These are phyloP conservation scores for Colletotrichum liriopes DNA, from an alignment of 2,329 filamentous ascomycete genomes.

Conservation along the genomic window DNA sequence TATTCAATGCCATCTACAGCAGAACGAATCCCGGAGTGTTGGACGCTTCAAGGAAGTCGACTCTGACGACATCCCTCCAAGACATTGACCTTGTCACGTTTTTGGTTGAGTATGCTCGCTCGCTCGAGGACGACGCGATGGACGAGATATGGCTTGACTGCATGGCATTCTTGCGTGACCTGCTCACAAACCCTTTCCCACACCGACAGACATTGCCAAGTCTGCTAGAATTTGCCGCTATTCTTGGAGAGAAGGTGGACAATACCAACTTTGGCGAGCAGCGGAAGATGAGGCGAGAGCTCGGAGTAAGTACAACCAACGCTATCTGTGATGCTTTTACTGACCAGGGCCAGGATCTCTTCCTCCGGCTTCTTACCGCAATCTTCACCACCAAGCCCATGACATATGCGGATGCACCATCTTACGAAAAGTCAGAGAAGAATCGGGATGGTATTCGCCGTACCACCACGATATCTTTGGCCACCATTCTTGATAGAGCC, in stretches of 20 bases:
- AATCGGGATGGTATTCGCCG: constrained; percentile 55
- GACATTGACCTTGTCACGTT: constrained; percentile 91
- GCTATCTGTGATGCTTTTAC: constrained; percentile 25
- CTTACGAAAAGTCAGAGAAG: constrained; percentile 59
- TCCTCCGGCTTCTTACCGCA: constrained; percentile 89
- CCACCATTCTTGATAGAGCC: constrained; percentile 64
- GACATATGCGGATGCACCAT: constrained; percentile 72
- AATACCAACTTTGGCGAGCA: constrained; percentile 98
- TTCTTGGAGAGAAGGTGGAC: constrained; percentile 94
- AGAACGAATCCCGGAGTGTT: constrained; percentile 88
- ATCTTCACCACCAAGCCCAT: constrained; percentile 92
- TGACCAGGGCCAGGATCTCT: constrained; percentile 79
- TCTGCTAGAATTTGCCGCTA: constrained; percentile 89
- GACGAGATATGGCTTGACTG: constrained; percentile 99
- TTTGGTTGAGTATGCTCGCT: constrained; percentile 89
- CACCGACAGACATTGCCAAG: constrained; percentile 91
- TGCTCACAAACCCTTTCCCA: constrained; percentile 93
- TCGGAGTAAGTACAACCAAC: constrained; percentile 75
- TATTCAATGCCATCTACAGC: constrained; percentile 97
- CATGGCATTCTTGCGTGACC: constrained; percentile 89
- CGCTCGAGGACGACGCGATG: constrained; percentile 95
- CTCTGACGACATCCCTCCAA: constrained; percentile 86
- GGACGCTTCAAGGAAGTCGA: constrained; percentile 86
- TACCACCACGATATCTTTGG: constrained; percentile 51
- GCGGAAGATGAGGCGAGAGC: constrained; percentile 88